A percentile compares a stretch with the other conserved stretches of the same genome.
Conservation (phyloP, 2,329 filamentous ascomycete genomes). For the Pezicula carpinea region DNA sequence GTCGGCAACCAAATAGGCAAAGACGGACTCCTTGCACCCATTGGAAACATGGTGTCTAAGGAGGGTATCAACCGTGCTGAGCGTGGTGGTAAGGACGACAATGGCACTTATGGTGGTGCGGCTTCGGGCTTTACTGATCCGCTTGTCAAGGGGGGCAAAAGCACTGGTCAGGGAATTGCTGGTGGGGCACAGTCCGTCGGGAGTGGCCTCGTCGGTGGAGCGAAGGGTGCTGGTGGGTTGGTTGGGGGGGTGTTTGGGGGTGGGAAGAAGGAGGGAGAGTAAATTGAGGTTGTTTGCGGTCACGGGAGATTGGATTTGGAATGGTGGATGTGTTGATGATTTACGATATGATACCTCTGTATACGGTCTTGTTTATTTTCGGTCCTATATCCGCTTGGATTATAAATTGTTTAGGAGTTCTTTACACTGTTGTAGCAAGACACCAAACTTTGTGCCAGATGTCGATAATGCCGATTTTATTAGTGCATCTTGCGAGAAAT, state of each 20-base stretch:
- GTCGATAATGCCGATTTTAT: too few species aligned
- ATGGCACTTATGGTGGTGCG: slow-evolving; percentile 40
- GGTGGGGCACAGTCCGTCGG: slow-evolving; percentile 11
- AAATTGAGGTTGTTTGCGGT: neutral
- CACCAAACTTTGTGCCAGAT: too few species aligned
- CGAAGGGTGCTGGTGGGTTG: neutral
- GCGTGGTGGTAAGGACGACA: slow-evolving; percentile 58
- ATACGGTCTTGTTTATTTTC: too few species aligned
- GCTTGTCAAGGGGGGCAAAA: slow-evolving; percentile 6
- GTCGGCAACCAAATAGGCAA: slow-evolving; percentile 62
- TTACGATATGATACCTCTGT: too few species aligned
- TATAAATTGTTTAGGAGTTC: too few species aligned
- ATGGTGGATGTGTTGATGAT: too few species aligned
- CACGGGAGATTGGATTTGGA: too few species aligned
- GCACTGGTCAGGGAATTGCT: slow-evolving; percentile 7
- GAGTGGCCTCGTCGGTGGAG: slow-evolving; percentile 6
- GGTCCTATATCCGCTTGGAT: too few species aligned
- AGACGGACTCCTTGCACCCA: slow-evolving; percentile 59
- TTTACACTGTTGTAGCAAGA: too few species aligned
- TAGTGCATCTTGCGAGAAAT: too few species aligned
- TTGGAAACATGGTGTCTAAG: slow-evolving; percentile 57
- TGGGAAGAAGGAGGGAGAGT: slow-evolving; percentile 3
- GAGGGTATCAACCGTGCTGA: slow-evolving; percentile 64
- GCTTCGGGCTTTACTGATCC: slow-evolving; percentile 1
- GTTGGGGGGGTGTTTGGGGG: slow-evolving; percentile 8